Evolutionary conservation across 2,329 filamentous ascomycete genomes (phyloP).

Genomic region (Calycina herbarum): DNA sequence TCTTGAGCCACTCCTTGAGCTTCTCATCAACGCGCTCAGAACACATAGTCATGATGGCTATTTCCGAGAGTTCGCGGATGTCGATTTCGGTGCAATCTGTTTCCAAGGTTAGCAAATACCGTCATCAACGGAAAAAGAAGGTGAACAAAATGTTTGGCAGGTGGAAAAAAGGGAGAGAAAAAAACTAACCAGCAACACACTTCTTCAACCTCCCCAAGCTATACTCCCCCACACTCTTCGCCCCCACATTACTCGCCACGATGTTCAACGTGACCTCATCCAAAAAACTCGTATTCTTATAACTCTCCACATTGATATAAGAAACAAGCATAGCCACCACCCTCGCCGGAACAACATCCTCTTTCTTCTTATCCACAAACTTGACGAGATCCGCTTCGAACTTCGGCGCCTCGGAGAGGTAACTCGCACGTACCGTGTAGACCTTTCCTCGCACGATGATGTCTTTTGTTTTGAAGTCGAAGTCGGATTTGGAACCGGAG

Average conservation of each 20-base stretch:
- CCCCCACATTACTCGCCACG: constrained; percentile 23
- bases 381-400: constrained; percentile 32
- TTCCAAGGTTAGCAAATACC: neutral
- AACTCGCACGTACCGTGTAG: constrained; percentile 29
- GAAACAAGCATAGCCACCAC: constrained; percentile 30
- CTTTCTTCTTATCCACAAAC: constrained; percentile 31
- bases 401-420: constrained; percentile 28
- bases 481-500: constrained; percentile 11
- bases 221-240: constrained; percentile 26
- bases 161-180: neutral
- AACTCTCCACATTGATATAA: constrained; percentile 32
- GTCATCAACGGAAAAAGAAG: neutral
- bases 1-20: constrained; percentile 20
- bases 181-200: neutral
- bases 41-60: constrained; percentile 23
- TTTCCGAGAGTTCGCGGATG: constrained; percentile 15
- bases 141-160: neutral
- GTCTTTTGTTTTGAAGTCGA: constrained; percentile 30
- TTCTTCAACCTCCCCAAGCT: constrained; percentile 17
- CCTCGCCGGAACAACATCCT: constrained; percentile 26
- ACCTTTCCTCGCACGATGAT: constrained; percentile 30
- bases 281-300: constrained; percentile 18
- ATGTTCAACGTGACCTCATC: constrained; percentile 34
- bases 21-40: constrained; percentile 29
- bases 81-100: constrained; percentile 4